phyloP scores from a whole-genome alignment of 2,329 filamentous ascomycete genomes.

The Capronia epimyces region DNA sequence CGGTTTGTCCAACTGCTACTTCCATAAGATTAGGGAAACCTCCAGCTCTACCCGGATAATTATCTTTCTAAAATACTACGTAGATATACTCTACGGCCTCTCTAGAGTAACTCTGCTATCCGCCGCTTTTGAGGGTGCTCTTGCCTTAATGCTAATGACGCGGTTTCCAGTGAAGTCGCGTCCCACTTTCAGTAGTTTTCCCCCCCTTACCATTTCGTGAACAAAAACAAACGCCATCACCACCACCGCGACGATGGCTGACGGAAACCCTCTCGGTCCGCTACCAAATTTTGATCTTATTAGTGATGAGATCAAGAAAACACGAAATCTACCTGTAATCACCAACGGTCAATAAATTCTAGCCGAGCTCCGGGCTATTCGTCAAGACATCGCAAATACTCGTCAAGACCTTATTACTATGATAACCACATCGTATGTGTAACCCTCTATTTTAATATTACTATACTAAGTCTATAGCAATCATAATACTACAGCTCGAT shows the following conservation, averaged over 20 bases:
- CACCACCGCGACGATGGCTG: constrained; percentile 11
- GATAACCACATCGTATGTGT: constrained; percentile 15
- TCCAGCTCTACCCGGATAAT: no score
- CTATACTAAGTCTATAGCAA: constrained; percentile 16
- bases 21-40: no score
- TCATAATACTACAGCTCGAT: constrained; percentile 13
- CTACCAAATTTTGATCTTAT: constrained; percentile 13
- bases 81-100: no score
- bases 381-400: constrained; percentile 14
- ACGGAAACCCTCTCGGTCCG: constrained; percentile 8
- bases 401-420: constrained; percentile 16
- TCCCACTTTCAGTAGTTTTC: no score
- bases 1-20: no score
- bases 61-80: no score
- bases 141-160: no score
- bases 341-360: constrained; percentile 10
- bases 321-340: constrained; percentile 10
- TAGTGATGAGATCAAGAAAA: constrained; percentile 11
- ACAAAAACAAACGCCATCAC: constrained; percentile 7
- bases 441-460: constrained; percentile 9
- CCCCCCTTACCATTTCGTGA: constrained; percentile 10
- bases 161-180: no score
- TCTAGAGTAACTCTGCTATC: no score
- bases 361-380: constrained; percentile 7
- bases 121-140: no score